Evolutionary conservation across 2,329 filamentous ascomycete species (phyloP).

Genomic region (Fusarium mexicanum): DNA sequence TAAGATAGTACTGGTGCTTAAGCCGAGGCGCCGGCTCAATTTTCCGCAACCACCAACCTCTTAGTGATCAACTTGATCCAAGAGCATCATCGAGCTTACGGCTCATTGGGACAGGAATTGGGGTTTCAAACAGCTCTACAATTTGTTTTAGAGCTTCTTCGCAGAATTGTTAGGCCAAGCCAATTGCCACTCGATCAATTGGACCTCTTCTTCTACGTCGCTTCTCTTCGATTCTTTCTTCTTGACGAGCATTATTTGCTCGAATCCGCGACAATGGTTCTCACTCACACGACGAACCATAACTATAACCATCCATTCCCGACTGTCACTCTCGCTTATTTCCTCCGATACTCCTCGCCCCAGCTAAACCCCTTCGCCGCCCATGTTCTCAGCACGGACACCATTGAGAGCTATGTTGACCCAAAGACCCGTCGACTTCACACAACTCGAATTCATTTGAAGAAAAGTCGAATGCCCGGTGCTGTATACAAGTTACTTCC

Average conservation of each 20-base stretch:
- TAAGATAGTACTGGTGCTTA: slow-evolving; percentile 34
- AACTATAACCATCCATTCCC: slow-evolving; percentile 84
- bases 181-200: slow-evolving; percentile 22
- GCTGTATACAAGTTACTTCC: slow-evolving; percentile 81
- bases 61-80: slow-evolving; percentile 24
- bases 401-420: slow-evolving; percentile 79
- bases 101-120: slow-evolving; percentile 26
- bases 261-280: slow-evolving; percentile 61
- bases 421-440: slow-evolving; percentile 77
- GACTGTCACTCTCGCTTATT: slow-evolving; percentile 88
- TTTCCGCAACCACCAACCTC: slow-evolving; percentile 40
- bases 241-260: slow-evolving; percentile 23
- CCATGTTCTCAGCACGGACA: slow-evolving; percentile 86
- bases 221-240: slow-evolving; percentile 10
- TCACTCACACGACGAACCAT: slow-evolving; percentile 73
- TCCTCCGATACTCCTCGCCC: slow-evolving; percentile 81
- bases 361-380: slow-evolving; percentile 80
- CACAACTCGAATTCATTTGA: slow-evolving; percentile 82
- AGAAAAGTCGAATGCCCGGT: slow-evolving; percentile 80
- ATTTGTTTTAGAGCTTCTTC: background rate
- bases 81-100: slow-evolving; percentile 21
- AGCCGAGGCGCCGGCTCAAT: slow-evolving; percentile 39
- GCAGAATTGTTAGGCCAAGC: background rate
- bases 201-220: slow-evolving; percentile 7
- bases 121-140: background rate